phyloP scores from a whole-genome alignment of 495 filamentous ascomycete species.

The Penicillium mononematosum region DNA sequence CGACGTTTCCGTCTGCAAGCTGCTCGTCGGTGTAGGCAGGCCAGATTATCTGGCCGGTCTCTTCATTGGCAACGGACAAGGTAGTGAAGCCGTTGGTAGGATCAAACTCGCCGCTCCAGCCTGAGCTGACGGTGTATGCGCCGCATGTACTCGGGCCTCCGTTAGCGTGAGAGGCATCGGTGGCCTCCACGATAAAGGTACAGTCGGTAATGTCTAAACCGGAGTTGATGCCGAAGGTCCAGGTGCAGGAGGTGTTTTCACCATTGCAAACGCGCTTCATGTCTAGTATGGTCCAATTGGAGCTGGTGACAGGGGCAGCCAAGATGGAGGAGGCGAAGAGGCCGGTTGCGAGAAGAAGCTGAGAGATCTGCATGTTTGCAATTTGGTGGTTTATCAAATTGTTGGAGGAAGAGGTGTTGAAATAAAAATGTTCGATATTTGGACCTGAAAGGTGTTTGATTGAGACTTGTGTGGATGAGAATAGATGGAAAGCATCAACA shows the following conservation, averaged over 20 bases:
- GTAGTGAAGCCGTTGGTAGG: constrained; percentile 53
- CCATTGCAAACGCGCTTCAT: constrained; percentile 51
- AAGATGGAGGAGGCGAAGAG: constrained; percentile 39
- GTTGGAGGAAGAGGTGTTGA: neutral
- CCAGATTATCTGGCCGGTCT: constrained; percentile 43
- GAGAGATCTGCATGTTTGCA: constrained; percentile 48
- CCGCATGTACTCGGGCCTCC: constrained; percentile 46
- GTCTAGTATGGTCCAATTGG: constrained; percentile 48
- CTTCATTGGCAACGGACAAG: constrained; percentile 40
- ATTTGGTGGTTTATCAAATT: neutral
- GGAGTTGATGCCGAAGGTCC: constrained; percentile 48
- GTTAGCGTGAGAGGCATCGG: constrained; percentile 39
- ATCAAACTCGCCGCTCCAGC: constrained; percentile 58
- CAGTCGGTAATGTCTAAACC: constrained; percentile 33
- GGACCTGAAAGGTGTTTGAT: neutral
- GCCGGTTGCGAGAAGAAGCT: constrained; percentile 37
- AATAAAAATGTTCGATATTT: neutral
- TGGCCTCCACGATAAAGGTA: constrained; percentile 42
- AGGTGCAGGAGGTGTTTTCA: constrained; percentile 45
- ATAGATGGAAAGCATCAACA: neutral
- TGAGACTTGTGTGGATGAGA: neutral
- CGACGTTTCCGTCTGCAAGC: constrained; percentile 43
- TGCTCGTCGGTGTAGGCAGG: constrained; percentile 51
- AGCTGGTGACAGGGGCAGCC: constrained; percentile 34
- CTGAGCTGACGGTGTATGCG: constrained; percentile 49